Evolutionary conservation across 306 rosid species (phyloP).

Genomic region (Ochetophila trinervis): DNA sequence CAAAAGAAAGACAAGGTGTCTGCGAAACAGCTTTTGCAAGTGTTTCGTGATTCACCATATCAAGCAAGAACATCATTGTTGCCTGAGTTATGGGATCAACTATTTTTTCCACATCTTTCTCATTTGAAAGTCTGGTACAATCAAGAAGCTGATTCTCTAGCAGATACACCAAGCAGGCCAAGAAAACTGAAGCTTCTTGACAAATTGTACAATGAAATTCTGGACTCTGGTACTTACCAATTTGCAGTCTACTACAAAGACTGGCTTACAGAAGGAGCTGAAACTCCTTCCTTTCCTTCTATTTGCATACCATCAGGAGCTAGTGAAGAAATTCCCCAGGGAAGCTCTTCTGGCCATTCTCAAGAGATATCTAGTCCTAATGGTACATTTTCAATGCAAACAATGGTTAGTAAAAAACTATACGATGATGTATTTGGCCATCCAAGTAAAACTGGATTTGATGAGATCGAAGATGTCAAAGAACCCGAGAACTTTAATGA

Average conservation of each 20-base stretch:
- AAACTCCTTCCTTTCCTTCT: constrained; percentile 59
- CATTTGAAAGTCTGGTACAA: constrained; percentile 64
- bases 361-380: constrained; percentile 43
- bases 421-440: constrained; percentile 56
- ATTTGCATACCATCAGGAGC: constrained; percentile 49
- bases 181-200: constrained; percentile 50
- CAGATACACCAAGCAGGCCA: constrained; percentile 37
- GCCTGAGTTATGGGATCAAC: constrained; percentile 72
- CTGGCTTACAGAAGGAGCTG: constrained; percentile 80
- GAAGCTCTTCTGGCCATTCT: constrained; percentile 42
- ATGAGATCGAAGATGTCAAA: constrained; percentile 32
- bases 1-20: constrained; percentile 57
- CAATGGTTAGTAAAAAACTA: constrained; percentile 69
- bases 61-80: constrained; percentile 61
- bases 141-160: constrained; percentile 46
- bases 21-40: constrained; percentile 83
- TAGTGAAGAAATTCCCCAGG: constrained; percentile 27
- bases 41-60: constrained; percentile 63
- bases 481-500: constrained; percentile 30
- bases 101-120: constrained; percentile 66
- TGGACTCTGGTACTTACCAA: constrained; percentile 63
- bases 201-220: constrained; percentile 52
- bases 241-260: constrained; percentile 73
- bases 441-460: constrained; percentile 31
- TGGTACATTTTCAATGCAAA: constrained; percentile 54